phyloP scores from a whole-genome alignment of 352 stramenopile species.

The Globisporangium heterothallicum region DNA sequence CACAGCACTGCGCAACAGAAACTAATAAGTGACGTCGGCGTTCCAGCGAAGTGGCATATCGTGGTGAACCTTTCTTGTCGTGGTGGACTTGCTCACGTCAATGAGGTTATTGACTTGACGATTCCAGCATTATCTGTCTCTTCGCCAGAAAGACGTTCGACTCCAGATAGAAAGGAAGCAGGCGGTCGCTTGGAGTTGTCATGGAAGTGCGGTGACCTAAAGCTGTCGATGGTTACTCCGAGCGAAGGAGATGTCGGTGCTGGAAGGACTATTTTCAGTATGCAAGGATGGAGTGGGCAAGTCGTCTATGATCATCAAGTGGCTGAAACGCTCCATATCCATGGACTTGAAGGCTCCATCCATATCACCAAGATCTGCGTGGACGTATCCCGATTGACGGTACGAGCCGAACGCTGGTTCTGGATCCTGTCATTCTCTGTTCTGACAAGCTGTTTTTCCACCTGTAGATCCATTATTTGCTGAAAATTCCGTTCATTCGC shows the following conservation, averaged over 20 bases:
- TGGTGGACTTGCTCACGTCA: conserved; percentile 4
- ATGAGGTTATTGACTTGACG: conserved; percentile 7
- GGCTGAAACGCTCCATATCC: not conserved
- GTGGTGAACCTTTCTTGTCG: not conserved
- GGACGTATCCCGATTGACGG: conserved; percentile 10
- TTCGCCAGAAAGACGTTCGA: not conserved
- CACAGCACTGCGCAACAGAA: not conserved
- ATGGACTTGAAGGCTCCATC: conserved; percentile 5
- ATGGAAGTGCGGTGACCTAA: conserved; percentile 6
- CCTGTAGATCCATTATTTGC: conserved; percentile 34
- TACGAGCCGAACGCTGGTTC: not conserved
- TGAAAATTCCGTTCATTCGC: conserved; percentile 25
- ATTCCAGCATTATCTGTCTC: conserved; percentile 9
- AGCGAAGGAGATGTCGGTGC: not conserved
- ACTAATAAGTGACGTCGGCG: not conserved
- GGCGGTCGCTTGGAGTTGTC: conserved; percentile 2
- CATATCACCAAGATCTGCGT: not conserved
- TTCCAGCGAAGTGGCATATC: conserved; percentile 7
- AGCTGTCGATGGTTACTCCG: not conserved
- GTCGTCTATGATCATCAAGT: conserved; percentile 8
- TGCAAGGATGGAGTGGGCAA: conserved; percentile 6
- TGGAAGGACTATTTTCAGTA: not conserved
- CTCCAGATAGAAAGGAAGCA: not conserved
- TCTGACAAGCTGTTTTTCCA: not conserved
- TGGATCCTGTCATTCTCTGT: not conserved